phyloP scores from a whole-genome alignment of 2,329 filamentous ascomycete species.

The Bisporella sp. region DNA sequence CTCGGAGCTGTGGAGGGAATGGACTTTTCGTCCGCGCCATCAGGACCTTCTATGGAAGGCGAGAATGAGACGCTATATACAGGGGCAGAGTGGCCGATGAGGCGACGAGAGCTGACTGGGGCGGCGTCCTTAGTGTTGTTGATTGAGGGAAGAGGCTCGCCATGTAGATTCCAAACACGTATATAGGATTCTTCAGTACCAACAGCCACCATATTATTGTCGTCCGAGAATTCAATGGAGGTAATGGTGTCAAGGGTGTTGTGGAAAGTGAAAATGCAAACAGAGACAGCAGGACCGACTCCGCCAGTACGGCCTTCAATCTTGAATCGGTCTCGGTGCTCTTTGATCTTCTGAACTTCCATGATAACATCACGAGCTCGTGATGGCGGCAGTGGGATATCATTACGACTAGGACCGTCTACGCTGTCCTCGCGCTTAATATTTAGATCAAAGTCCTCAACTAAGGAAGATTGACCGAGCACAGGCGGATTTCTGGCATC shows the following conservation, averaged over 20 bases:
- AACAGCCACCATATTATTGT: conserved; percentile 77
- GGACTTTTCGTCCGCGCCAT: conserved; percentile 12
- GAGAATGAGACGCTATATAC: conserved; percentile 90
- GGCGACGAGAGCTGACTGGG: conserved; percentile 63
- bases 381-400: conserved; percentile 82
- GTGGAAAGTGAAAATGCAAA: conserved; percentile 98
- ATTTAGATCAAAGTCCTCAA: conserved; percentile 83
- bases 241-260: conserved; percentile 87
- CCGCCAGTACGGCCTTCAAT: conserved; percentile 81
- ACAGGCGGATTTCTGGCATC: conserved; percentile 70
- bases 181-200: conserved; percentile 95
- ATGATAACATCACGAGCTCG: conserved; percentile 85
- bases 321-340: conserved; percentile 85
- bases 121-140: conserved; percentile 53
- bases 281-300: conserved; percentile 73
- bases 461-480: conserved; percentile 62
- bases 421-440: conserved; percentile 85
- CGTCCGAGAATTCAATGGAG: conserved; percentile 93
- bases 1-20: conserved; percentile 51
- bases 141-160: conserved; percentile 67
- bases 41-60: conserved; percentile 24
- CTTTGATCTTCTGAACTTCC: conserved; percentile 89
- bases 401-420: conserved; percentile 70
- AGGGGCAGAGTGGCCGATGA: conserved; percentile 83
- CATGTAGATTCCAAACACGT: conserved; percentile 86